A percentile compares a stretch with the other conserved stretches of the same genome.
Conservation (phyloP, 106 monocot species). For the Agapanthus africanus region DNA sequence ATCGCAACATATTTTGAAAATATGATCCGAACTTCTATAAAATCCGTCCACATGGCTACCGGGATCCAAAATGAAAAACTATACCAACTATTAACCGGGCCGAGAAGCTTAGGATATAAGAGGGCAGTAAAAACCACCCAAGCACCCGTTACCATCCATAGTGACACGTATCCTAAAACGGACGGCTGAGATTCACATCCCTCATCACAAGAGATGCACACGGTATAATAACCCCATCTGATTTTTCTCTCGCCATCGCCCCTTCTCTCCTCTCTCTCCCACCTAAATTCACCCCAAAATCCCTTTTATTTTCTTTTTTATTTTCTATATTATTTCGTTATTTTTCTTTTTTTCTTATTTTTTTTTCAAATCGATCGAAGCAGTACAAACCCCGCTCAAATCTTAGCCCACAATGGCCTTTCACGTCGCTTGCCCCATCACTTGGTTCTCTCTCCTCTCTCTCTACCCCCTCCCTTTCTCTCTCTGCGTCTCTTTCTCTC, state of each 20-base stretch:
- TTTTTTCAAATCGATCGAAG: slow-evolving; percentile 29
- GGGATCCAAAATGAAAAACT: no score
- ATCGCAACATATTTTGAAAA: no score
- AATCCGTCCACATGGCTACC: no score
- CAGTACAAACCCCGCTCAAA: slow-evolving; percentile 14
- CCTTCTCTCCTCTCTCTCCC: neutral
- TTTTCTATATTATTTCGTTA: no score
- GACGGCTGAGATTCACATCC: neutral
- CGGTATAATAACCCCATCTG: neutral
- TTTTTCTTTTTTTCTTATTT: neutral
- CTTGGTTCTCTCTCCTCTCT: slow-evolving; percentile 49
- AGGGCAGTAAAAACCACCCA: neutral
- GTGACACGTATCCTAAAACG: neutral
- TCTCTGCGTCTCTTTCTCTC: slow-evolving; percentile 17
- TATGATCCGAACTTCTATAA: no score
- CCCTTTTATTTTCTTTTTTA: neutral
- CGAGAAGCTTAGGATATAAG: no score
- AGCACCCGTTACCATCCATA: neutral
- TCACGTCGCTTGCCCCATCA: slow-evolving; percentile 97
- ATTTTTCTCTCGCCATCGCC: neutral
- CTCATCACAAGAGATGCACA: neutral
- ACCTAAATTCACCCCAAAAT: neutral
- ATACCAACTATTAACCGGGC: no score
- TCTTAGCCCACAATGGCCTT: slow-evolving; percentile 81
- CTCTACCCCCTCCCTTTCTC: slow-evolving; percentile 6